Conservation (phyloP, 2,329 filamentous ascomycete species). For the Exophiala calicioides region DNA sequence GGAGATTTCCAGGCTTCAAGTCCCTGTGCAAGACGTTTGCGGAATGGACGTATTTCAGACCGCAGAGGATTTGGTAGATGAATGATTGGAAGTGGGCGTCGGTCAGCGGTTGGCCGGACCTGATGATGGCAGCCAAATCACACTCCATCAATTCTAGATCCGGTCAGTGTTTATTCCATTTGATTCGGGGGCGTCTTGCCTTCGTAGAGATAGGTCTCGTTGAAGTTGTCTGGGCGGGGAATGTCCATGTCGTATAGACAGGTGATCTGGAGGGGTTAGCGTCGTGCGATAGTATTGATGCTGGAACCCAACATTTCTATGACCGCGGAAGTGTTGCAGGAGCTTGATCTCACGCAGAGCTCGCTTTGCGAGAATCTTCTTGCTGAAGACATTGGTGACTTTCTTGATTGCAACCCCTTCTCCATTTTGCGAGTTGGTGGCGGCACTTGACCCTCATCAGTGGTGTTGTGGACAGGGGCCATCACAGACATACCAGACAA, state of each 20-base stretch:
- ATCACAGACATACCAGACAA: conserved; percentile 75
- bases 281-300: conserved; percentile 8
- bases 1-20: conserved; percentile 92
- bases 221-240: conserved; percentile 94
- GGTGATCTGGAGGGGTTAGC: conserved; percentile 71
- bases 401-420: conserved; percentile 99
- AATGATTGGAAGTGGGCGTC: conserved; percentile 99
- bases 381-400: conserved; percentile 99
- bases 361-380: conserved; percentile 98
- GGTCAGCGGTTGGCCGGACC: conserved; percentile 93
- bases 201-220: conserved; percentile 98
- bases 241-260: conserved; percentile 99
- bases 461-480: background rate
- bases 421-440: conserved; percentile 83
- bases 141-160: conserved; percentile 93
- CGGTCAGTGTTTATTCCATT: conserved; percentile 7
- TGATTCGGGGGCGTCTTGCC: conserved; percentile 57
- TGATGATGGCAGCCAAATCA: conserved; percentile 95
- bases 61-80: conserved; percentile 99
- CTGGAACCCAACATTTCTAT: conserved; percentile 69
- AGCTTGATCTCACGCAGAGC: conserved; percentile 98
- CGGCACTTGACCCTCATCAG: conserved; percentile 63
- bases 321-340: conserved; percentile 92
- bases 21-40: conserved; percentile 97
- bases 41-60: conserved; percentile 98